A percentile compares a stretch with the other conserved stretches of the same genome.
Conservation (phyloP, 371 early-diverging fungal genomes). For the Apophysomyces sp. region DNA sequence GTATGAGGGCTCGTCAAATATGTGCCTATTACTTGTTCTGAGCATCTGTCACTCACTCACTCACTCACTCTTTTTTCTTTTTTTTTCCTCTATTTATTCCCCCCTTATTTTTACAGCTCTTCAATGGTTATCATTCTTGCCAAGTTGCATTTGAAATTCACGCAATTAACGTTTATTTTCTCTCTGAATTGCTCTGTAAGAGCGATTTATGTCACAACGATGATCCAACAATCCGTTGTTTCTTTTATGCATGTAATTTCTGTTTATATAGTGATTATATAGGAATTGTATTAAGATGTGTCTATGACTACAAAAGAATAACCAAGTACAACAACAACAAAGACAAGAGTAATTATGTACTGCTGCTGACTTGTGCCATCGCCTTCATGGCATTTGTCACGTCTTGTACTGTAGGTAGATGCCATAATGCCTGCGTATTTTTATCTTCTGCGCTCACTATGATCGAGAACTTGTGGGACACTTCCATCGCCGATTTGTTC, state of each 20-base stretch:
- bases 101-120: neutral
- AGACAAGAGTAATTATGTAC: neutral
- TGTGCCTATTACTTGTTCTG: too few relatives aligned
- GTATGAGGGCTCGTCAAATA: neutral
- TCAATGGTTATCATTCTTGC: neutral
- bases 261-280: too few relatives aligned
- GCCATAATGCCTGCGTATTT: constrained; percentile 81
- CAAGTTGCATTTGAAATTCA: neutral
- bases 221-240: too few relatives aligned
- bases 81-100: neutral
- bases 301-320: neutral
- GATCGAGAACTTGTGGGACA: constrained; percentile 54
- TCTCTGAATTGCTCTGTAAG: neutral
- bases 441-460: constrained; percentile 78
- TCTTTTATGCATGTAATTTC: too few relatives aligned
- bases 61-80: neutral
- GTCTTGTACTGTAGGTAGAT: constrained; percentile 58
- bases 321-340: too few relatives aligned
- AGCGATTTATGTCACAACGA: too few relatives aligned
- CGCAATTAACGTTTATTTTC: neutral
- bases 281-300: too few relatives aligned
- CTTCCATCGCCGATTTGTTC: constrained; percentile 29
- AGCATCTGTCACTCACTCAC: too few relatives aligned
- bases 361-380: constrained; percentile 7
- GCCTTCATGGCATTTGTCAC: constrained; percentile 39